A percentile compares a stretch with the other conserved stretches of the same genome.
These are phyloP conservation scores for Pseudozyma thailandica DNA, from an alignment of 1,284 basidiomycete species.

Conservation along the genomic window DNA sequence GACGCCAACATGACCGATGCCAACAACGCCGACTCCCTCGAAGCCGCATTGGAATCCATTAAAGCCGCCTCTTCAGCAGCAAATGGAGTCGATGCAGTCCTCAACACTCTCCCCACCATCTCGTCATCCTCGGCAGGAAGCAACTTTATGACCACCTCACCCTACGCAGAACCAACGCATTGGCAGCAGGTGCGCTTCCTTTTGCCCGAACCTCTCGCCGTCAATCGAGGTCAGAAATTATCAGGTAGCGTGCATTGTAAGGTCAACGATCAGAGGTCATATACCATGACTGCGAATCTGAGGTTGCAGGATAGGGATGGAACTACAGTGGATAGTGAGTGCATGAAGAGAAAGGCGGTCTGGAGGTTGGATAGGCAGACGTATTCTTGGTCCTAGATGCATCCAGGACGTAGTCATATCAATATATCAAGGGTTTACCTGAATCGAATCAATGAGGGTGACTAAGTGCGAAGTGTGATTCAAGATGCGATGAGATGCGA, in stretches of 20 bases:
- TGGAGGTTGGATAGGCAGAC: constrained; percentile 65
- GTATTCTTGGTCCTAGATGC: constrained; percentile 58
- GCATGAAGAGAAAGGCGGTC: constrained; percentile 30
- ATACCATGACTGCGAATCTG: constrained; percentile 51
- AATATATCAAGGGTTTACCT: too few relatives aligned
- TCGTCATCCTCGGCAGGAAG: neutral
- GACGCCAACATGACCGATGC: constrained; percentile 30
- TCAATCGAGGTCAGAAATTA: constrained; percentile 60
- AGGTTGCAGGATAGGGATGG: constrained; percentile 38
- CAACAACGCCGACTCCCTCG: constrained; percentile 7
- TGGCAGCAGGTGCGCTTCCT: constrained; percentile 66
- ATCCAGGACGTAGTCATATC: neutral
- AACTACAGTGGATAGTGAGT: constrained; percentile 9
- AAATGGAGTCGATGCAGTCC: constrained; percentile 8
- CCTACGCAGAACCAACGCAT: constrained; percentile 63
- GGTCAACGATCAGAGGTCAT: constrained; percentile 61
- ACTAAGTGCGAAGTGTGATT: too few relatives aligned
- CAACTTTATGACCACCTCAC: constrained; percentile 63
- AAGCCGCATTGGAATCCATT: constrained; percentile 16
- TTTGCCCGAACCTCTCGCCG: constrained; percentile 60
- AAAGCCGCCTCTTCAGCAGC: constrained; percentile 18
- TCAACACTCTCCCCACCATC: constrained; percentile 33
- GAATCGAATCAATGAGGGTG: too few relatives aligned
- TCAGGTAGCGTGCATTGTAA: constrained; percentile 56
- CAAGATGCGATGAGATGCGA: too few relatives aligned